Conservation (phyloP, 805 yeast species). For the Vanderwaltozyma yarrowii region DNA sequence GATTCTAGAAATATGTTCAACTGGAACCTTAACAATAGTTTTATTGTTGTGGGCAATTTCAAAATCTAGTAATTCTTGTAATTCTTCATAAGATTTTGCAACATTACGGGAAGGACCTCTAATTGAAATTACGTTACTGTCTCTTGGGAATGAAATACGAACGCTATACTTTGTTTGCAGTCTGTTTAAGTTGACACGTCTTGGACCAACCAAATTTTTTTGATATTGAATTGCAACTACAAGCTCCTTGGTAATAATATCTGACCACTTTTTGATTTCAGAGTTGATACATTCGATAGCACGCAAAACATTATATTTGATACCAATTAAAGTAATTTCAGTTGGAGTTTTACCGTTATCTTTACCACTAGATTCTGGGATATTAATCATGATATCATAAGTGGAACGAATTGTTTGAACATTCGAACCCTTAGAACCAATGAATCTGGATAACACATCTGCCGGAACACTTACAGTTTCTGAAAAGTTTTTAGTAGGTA, state of each 20-base stretch:
- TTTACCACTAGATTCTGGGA: constrained; percentile 41
- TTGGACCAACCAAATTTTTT: constrained; percentile 71
- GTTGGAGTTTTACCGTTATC: constrained; percentile 26
- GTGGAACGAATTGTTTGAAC: constrained; percentile 59
- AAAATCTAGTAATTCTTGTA: constrained; percentile 70
- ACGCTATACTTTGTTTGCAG: constrained; percentile 83
- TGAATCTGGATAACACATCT: constrained; percentile 60
- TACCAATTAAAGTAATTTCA: constrained; percentile 57
- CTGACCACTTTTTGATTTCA: constrained; percentile 68
- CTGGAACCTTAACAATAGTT: constrained; percentile 52
- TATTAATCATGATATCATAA: constrained; percentile 67
- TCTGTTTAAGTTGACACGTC: constrained; percentile 70
- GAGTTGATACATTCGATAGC: constrained; percentile 50
- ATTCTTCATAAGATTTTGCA: constrained; percentile 69
- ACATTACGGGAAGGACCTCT: constrained; percentile 90
- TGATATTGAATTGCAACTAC: constrained; percentile 71
- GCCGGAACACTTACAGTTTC: constrained; percentile 52
- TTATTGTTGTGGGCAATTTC: constrained; percentile 78
- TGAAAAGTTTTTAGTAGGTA: constrained; percentile 23
- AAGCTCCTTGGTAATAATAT: constrained; percentile 57
- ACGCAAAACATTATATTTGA: constrained; percentile 65
- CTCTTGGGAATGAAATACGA: constrained; percentile 61
- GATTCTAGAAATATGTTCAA: constrained; percentile 65
- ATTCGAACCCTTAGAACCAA: constrained; percentile 82
- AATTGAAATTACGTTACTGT: constrained; percentile 51